phyloP scores from a whole-genome alignment of 805 yeast genomes.

The Candida mattraensis region DNA sequence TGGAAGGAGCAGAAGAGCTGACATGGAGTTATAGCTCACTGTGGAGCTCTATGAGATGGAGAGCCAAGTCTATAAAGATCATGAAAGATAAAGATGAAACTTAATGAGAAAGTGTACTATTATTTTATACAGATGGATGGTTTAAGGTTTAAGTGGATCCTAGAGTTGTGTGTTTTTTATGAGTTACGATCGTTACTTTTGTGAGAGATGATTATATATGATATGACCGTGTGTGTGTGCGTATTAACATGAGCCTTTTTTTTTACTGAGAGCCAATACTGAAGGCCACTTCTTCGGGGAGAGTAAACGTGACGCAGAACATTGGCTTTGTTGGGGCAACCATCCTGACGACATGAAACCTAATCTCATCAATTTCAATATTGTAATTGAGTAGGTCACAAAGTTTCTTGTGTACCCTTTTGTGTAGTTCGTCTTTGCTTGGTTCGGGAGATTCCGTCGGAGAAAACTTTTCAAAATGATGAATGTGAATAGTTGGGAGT shows the following conservation, averaged over 20 bases:
- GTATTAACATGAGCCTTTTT: not conserved
- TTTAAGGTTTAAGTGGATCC: slow-evolving; percentile 3
- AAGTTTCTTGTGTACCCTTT: slow-evolving; percentile 60
- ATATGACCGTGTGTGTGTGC: slow-evolving; percentile 7
- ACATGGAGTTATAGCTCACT: slow-evolving; percentile 91
- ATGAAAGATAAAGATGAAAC: slow-evolving; percentile 19
- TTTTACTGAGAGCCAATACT: not conserved
- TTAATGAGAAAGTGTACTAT: slow-evolving; percentile 1
- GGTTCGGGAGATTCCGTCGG: slow-evolving; percentile 70
- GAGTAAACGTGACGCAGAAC: slow-evolving; percentile 80
- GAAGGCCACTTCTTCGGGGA: slow-evolving; percentile 70
- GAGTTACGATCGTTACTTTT: slow-evolving; percentile 9
- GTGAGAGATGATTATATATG: slow-evolving; percentile 11
- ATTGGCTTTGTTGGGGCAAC: slow-evolving; percentile 97
- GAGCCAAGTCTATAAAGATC: slow-evolving; percentile 41
- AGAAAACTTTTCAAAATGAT: slow-evolving; percentile 90
- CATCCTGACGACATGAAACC: slow-evolving; percentile 83
- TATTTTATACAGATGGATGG: slow-evolving; percentile 5
- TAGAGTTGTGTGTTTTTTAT: slow-evolving; percentile 1
- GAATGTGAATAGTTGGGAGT: slow-evolving; percentile 79
- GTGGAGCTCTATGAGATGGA: slow-evolving; percentile 68
- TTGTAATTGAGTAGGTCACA: slow-evolving; percentile 46
- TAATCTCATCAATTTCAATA: slow-evolving; percentile 46
- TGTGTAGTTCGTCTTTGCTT: slow-evolving; percentile 60
- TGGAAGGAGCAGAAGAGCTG: slow-evolving; percentile 84